Evolutionary conservation across 225 moss, liverwort and hornwort species (phyloP).

Genomic region (Polytrichum formosum): DNA sequence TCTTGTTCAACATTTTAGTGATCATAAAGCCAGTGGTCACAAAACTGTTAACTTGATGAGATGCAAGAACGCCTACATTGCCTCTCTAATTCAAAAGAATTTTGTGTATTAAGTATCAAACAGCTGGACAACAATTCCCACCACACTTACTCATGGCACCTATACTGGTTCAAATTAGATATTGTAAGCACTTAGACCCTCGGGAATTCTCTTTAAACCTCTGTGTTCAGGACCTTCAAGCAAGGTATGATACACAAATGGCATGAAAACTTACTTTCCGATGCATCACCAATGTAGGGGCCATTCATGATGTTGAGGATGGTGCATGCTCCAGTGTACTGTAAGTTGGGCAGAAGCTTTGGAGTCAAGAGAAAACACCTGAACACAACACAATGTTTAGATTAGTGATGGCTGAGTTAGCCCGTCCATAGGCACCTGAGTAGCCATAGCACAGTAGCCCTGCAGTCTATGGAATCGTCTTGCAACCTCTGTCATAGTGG

Average conservation of each 20-base stretch:
- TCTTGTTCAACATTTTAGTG: too few species aligned
- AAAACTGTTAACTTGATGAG: background rate
- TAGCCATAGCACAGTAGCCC: too few species aligned
- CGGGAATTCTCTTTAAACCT: background rate
- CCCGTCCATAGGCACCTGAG: too few species aligned
- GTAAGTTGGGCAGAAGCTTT: constrained; percentile 66
- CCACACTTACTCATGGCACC: background rate
- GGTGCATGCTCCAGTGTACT: constrained; percentile 84
- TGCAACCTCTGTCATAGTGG: too few species aligned
- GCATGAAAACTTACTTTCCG: constrained; percentile 53
- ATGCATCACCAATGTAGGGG: constrained; percentile 72
- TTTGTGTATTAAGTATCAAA: background rate
- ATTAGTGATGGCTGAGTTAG: too few species aligned
- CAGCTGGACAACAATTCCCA: background rate
- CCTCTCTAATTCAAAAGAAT: background rate
- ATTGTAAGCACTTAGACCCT: too few species aligned
- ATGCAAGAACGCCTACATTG: background rate
- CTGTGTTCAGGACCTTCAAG: background rate
- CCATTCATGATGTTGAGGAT: constrained; percentile 73
- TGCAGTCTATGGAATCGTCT: too few species aligned
- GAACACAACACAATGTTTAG: constrained; percentile 7
- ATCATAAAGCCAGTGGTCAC: background rate
- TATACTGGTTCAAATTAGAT: background rate
- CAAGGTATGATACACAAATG: background rate
- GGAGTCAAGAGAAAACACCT: constrained; percentile 94